A percentile compares a stretch with the other conserved stretches of the same genome.
phyloP scores from a whole-genome alignment of 371 early-diverging fungal genomes.

The Nematocida displodere region DNA sequence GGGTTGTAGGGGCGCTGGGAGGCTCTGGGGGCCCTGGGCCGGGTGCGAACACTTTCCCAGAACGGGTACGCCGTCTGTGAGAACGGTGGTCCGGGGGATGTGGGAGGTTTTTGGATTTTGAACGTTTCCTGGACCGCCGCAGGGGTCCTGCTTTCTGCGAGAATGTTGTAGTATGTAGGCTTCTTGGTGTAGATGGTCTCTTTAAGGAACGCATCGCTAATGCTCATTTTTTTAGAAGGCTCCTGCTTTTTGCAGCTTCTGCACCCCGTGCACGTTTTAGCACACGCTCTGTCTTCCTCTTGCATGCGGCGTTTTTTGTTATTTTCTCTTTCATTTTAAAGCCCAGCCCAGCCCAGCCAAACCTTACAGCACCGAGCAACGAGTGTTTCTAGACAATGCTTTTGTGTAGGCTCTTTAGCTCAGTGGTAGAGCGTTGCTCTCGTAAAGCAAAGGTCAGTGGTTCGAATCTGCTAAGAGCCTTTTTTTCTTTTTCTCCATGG shows the following conservation, averaged over 20 bases:
- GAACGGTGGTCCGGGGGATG: too few relatives aligned
- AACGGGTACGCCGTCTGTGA: too few relatives aligned
- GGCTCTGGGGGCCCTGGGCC: neutral
- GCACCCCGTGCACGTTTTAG: constrained; percentile 4
- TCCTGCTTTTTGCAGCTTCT: constrained; percentile 11
- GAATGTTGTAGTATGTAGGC: constrained; percentile 32
- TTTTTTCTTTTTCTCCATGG: constrained; percentile 35
- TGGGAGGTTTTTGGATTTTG: too few relatives aligned
- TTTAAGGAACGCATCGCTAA: constrained; percentile 47
- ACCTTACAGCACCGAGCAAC: too few relatives aligned
- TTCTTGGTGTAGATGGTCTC: constrained; percentile 43
- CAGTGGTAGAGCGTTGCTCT: constrained; percentile 58
- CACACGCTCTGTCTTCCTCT: constrained; percentile 17
- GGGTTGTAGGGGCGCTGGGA: constrained; percentile 51
- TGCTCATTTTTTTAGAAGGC: constrained; percentile 9
- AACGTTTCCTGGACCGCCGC: neutral
- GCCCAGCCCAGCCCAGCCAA: too few relatives aligned
- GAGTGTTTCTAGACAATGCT: too few relatives aligned
- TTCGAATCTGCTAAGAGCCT: constrained; percentile 56
- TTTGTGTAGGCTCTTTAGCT: constrained; percentile 55
- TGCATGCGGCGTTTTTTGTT: neutral
- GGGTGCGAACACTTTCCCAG: too few relatives aligned
- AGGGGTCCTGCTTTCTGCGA: neutral
- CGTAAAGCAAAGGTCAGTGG: constrained; percentile 57
- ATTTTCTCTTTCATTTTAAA: neutral